Percentiles rank a stretch among this genome's conserved stretches.
Conservation (phyloP, 495 filamentous ascomycete species). For the Copromyces sp. region DNA sequence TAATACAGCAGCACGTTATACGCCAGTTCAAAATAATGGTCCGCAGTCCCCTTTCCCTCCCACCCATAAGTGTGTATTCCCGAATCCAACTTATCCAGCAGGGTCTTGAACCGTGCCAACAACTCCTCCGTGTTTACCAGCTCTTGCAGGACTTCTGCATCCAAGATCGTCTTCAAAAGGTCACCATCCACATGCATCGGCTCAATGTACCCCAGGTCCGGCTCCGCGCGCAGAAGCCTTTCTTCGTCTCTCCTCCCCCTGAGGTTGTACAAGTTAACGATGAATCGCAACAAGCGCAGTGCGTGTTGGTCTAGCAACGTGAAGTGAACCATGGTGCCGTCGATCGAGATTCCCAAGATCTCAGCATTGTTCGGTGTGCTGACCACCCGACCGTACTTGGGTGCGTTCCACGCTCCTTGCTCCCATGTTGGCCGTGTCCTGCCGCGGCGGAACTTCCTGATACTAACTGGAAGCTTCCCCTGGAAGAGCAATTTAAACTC, state of each 20-base stretch:
- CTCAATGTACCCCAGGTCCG: constrained; percentile 21
- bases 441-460: constrained; percentile 38
- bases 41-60: neutral
- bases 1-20: constrained; percentile 39
- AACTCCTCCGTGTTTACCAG: constrained; percentile 25
- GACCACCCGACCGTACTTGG: constrained; percentile 20
- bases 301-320: constrained; percentile 41
- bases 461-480: constrained; percentile 37
- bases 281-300: constrained; percentile 50
- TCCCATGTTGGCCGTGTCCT: constrained; percentile 36
- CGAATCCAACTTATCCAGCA: constrained; percentile 27
- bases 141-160: constrained; percentile 35
- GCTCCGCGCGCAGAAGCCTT: neutral
- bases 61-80: constrained; percentile 13
- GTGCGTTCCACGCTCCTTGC: constrained; percentile 11
- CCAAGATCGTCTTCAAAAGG: constrained; percentile 44
- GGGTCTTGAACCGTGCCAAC: constrained; percentile 18
- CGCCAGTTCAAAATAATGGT: constrained; percentile 24
- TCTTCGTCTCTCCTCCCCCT: constrained; percentile 8
- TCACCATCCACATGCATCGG: constrained; percentile 60
- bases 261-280: constrained; percentile 47
- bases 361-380: constrained; percentile 26
- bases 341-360: constrained; percentile 52
- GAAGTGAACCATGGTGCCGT: constrained; percentile 56
- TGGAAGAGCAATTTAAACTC: constrained; percentile 40